Percentiles rank a stretch among this genome's conserved stretches.
Conservation (phyloP, 148 eudicot genomes). For the Nepenthes gracilis region DNA sequence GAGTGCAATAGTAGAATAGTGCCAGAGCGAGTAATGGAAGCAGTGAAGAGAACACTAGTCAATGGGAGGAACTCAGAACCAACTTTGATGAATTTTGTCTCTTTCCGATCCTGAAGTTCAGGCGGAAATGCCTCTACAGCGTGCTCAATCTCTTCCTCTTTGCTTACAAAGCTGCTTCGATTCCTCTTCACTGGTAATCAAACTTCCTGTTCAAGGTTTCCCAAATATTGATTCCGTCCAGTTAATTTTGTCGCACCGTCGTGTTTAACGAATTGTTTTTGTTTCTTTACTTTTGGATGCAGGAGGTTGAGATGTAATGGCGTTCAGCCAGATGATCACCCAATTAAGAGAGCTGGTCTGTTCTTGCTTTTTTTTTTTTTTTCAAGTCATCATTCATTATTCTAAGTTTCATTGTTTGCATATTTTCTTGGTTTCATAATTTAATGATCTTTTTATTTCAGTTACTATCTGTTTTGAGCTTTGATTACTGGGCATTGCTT, state of each 20-base stretch:
- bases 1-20: conserved; percentile 9
- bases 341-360: conserved; percentile 77
- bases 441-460: too few relatives aligned
- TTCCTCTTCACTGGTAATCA: conserved; percentile 49
- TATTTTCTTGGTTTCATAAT: too few relatives aligned
- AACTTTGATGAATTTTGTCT: conserved; percentile 48
- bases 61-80: conserved; percentile 30
- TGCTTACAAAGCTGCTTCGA: conserved; percentile 63
- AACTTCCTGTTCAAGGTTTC: too few relatives aligned
- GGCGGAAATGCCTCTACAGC: conserved; percentile 41
- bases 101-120: conserved; percentile 40
- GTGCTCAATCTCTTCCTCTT: conserved; percentile 69
- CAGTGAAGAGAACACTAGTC: conserved; percentile 43
- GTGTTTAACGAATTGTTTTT: not conserved
- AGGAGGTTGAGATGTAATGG: conserved; percentile 91
- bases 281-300: conserved; percentile 8
- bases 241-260: not conserved
- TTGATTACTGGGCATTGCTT: too few relatives aligned
- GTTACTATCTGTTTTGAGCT: too few relatives aligned
- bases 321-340: conserved; percentile 66
- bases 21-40: conserved; percentile 45
- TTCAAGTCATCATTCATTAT: not conserved
- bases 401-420: not conserved
- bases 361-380: not conserved
- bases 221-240: not conserved